phyloP scores from a whole-genome alignment of 2,329 filamentous ascomycete genomes.

The Trichothecium sympodiale region DNA sequence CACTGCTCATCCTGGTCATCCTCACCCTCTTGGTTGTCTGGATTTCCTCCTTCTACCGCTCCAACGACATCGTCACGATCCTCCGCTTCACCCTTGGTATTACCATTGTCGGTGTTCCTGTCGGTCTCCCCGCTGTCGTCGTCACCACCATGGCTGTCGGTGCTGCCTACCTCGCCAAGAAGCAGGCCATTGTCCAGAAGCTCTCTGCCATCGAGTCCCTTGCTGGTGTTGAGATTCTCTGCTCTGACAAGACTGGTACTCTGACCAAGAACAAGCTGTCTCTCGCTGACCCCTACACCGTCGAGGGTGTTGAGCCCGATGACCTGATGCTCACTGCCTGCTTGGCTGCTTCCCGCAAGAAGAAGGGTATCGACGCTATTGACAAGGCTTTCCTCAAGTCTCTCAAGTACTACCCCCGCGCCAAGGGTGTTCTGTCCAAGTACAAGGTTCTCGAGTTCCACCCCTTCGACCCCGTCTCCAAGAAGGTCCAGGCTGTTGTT shows the following conservation, averaged over 20 bases:
- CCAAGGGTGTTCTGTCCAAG: slow-evolving; percentile 69
- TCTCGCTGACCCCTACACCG: slow-evolving; percentile 72
- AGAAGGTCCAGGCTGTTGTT: slow-evolving; percentile 80
- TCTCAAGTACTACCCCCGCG: slow-evolving; percentile 69
- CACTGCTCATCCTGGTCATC: slow-evolving; percentile 70
- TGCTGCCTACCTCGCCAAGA: slow-evolving; percentile 82
- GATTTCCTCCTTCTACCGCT: slow-evolving; percentile 81
- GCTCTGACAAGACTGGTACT: slow-evolving; percentile 90
- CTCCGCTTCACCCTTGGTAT: slow-evolving; percentile 80
- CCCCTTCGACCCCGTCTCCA: slow-evolving; percentile 87
- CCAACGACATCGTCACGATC: slow-evolving; percentile 67
- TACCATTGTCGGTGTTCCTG: slow-evolving; percentile 83
- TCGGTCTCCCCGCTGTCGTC: slow-evolving; percentile 86
- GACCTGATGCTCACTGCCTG: slow-evolving; percentile 90
- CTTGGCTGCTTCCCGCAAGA: slow-evolving; percentile 82
- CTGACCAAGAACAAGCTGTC: slow-evolving; percentile 92
- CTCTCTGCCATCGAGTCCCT: slow-evolving; percentile 85
- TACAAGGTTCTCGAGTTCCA: slow-evolving; percentile 79
- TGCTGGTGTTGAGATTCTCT: slow-evolving; percentile 86
- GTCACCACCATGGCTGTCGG: slow-evolving; percentile 94
- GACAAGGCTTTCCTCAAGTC: slow-evolving; percentile 91
- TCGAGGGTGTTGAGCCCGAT: slow-evolving; percentile 70
- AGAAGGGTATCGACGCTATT: slow-evolving; percentile 90
- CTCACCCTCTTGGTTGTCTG: slow-evolving; percentile 73
- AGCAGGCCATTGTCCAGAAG: slow-evolving; percentile 89